Base-by-base conservation (phyloP, 2,329 filamentous ascomycete genomes). In the Aspergillus ruber region DNA sequence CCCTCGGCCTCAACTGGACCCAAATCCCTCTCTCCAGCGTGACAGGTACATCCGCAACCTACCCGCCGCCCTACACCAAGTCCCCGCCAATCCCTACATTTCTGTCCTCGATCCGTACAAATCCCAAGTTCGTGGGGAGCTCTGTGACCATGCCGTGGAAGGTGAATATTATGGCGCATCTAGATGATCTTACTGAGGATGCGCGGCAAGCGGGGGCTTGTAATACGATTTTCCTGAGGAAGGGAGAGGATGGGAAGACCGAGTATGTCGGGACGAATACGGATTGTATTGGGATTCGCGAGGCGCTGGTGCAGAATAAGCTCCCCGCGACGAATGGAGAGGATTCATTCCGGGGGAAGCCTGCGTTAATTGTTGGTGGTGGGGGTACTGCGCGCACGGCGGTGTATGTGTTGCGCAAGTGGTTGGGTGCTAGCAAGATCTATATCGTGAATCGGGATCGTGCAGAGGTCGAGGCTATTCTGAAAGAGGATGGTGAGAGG, bases 91-190 rank as follows among this genome's bases (percentile, higher is more conserved):
- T 72, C 41, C 49, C 59, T 17, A 63, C 55, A 25, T 70, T 65
- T 52, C 52, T 71, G 5, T 54, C 54, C 35, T 61, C 63, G 20
- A 64, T 70, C 54, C 61, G 62, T 35, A 50, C 59, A 36, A 67
- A 71, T 48, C 61, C 65, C 35, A 70, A 70, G 47, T 69, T 70
- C 46, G 63, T 71, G 79, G 84, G 84, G 46, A 81, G 84, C 18
- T 82, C 84, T 3, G 82, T 91, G 33, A 91, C 87, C 17, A 93
- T 91, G 87, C 88, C 88, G 0, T 83, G 88, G 74, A 91, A 93
- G 67, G 80, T 91, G 21, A 76, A 81, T 57, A 88, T 91, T 62
- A 80, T 90, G 50, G 75, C 80, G 0, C 76, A 88, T 56, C 77
- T 91, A 7, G 86, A 91, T 60, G 80, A 83, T 46, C 72, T 90